Base-by-base conservation (phyloP, 2,329 filamentous ascomycete species). In the Exophiala oligosperma region DNA sequence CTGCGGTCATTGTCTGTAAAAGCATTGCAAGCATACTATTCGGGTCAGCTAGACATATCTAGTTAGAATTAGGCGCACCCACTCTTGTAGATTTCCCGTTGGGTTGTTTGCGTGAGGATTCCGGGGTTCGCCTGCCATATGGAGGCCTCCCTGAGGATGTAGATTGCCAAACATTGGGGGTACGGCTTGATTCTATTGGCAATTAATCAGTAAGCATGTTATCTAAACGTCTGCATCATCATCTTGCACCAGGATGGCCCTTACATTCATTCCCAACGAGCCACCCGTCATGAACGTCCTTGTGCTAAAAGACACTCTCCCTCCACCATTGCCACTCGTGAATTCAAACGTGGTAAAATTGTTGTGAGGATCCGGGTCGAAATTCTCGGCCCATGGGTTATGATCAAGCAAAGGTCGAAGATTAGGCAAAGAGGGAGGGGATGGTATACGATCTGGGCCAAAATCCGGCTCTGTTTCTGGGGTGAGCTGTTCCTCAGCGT, bases 341-440 rank as follows among this genome's bases (percentile, higher is more conserved):
- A 67, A 67, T 21, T 66, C 60, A 24, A 63, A 63, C 9, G 60
- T 63, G 26, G 58, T 64, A 14, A 67, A 63, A 32, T 62, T 71
- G 65, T 54, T 38, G 9, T 49, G 52, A n/a, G 43, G 26, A 23
- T 81, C 77, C 17, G 79, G 74, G 56, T 81, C 78, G 38, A 79
- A 77, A 35, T 72, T 72, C 52, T 74, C 67, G 9, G 55, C 62
- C 77, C 78, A 83, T 2, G 81, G 79, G 56, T 81, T 74, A 60
- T 81, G 77, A 55, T 77, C 64, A 59, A 71, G 66, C 60, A 75
- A 71, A 5, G 17, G 40, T 43, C 21, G 62, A 46, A 62, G 58
- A 40, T 64, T 61, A 65, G 64, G 71, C 59, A 54, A 65, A 63
- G 55, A 70, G 66, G 65, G 74, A 62, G 21, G 24, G 53, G 52